Conservation (phyloP, 192 early-diverging fungal species). For the Dissophora globulifera region DNA sequence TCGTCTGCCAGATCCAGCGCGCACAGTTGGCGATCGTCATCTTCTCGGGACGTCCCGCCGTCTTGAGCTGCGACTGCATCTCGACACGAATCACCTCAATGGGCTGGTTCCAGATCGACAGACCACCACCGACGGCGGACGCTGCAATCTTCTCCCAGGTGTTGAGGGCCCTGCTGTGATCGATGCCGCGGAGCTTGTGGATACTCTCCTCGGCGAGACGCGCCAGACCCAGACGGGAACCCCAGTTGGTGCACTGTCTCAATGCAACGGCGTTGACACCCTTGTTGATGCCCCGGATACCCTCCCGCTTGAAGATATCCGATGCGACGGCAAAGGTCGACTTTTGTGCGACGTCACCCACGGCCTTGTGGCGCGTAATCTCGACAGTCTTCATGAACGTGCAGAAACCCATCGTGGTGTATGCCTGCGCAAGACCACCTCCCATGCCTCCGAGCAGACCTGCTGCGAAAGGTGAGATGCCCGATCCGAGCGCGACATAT, state of each 20-base stretch:
- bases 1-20: constrained; percentile 91
- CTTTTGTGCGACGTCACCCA: constrained; percentile 59
- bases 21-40: constrained; percentile 88
- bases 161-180: constrained; percentile 54
- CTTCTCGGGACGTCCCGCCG: constrained; percentile 88
- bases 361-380: constrained; percentile 93
- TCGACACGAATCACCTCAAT: constrained; percentile 99
- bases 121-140: constrained; percentile 89
- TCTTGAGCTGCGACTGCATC: constrained; percentile 96
- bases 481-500: constrained; percentile 60
- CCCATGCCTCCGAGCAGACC: constrained; percentile 94
- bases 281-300: constrained; percentile 97
- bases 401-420: constrained; percentile 99
- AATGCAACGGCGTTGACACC: constrained; percentile 98
- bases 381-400: constrained; percentile 99
- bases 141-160: constrained; percentile 74
- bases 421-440: constrained; percentile 95
- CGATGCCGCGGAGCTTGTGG: constrained; percentile 63
- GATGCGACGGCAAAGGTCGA: constrained; percentile 87
- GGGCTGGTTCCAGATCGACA: constrained; percentile 99
- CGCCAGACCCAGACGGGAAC: constrained; percentile 91
- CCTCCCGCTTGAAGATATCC: constrained; percentile 93
- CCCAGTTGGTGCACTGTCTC: constrained; percentile 99
- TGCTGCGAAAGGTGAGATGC: constrained; percentile 69
- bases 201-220: constrained; percentile 79